Conservation (phyloP, 495 filamentous ascomycete genomes). For the Neurospora sp. region DNA sequence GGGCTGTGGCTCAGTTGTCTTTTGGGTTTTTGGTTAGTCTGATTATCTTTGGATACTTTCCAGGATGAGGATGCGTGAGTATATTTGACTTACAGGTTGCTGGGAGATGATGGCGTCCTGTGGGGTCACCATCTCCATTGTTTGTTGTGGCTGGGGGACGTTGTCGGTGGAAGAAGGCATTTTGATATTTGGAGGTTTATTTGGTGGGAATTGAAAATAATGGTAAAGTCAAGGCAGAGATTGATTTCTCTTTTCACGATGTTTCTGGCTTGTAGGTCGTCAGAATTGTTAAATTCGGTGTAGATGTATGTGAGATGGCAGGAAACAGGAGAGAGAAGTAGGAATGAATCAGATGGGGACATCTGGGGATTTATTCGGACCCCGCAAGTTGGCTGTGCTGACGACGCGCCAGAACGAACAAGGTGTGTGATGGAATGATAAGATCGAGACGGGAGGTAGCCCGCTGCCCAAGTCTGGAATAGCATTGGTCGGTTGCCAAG, state of each 20-base stretch:
- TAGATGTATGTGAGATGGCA: not conserved
- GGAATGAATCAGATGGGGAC: not conserved
- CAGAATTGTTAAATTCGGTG: not conserved
- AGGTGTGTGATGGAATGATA: not conserved
- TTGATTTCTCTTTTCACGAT: not conserved
- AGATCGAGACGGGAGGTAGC: no score
- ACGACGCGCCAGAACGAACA: not conserved
- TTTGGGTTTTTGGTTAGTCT: not conserved
- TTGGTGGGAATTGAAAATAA: not conserved
- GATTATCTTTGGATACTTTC: not conserved
- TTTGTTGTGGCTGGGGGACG: conserved; percentile 17
- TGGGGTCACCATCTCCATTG: conserved; percentile 18
- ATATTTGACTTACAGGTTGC: conserved; percentile 13
- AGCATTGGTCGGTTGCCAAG: not conserved
- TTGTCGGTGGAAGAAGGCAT: conserved; percentile 15
- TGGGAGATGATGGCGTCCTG: conserved; percentile 13
- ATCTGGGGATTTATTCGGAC: not conserved
- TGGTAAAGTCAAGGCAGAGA: not conserved
- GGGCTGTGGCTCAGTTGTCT: conserved; percentile 19
- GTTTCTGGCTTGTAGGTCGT: not conserved
- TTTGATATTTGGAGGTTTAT: not conserved
- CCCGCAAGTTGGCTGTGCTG: not conserved
- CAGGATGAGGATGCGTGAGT: not conserved
- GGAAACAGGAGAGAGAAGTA: not conserved
- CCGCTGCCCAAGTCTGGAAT: not conserved